Evolutionary conservation across 805 yeast species (phyloP).

Genomic region (Teunomyces cretensis): DNA sequence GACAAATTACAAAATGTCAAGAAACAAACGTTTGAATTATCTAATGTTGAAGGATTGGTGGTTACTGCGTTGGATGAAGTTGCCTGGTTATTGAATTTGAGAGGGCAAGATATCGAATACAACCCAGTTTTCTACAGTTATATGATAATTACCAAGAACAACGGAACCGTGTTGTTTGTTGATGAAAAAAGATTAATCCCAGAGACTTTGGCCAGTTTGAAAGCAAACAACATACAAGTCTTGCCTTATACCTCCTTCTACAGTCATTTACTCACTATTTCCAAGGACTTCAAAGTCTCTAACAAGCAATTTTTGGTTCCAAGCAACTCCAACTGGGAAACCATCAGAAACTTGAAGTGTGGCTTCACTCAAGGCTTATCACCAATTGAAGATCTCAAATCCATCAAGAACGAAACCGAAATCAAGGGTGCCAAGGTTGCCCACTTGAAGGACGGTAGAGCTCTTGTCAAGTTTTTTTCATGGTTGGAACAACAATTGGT

Average conservation of each 20-base stretch:
- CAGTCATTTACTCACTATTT: slow-evolving; percentile 37
- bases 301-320: slow-evolving; percentile 33
- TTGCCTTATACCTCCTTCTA: slow-evolving; percentile 48
- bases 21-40: slow-evolving; percentile 9
- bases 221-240: slow-evolving; percentile 25
- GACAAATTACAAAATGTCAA: slow-evolving; percentile 55
- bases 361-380: slow-evolving; percentile 30
- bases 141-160: slow-evolving; percentile 30
- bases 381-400: slow-evolving; percentile 50
- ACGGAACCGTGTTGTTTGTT: slow-evolving; percentile 40
- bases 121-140: slow-evolving; percentile 54
- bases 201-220: slow-evolving; percentile 24
- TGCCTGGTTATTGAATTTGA: slow-evolving; percentile 52
- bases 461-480: slow-evolving; percentile 51
- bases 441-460: slow-evolving; percentile 59
- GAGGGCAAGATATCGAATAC: slow-evolving; percentile 56
- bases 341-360: slow-evolving; percentile 33
- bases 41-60: slow-evolving; percentile 35
- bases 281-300: slow-evolving; percentile 33
- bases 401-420: slow-evolving; percentile 51
- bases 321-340: slow-evolving; percentile 39
- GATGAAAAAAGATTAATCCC: slow-evolving; percentile 41
- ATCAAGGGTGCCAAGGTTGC: slow-evolving; percentile 51
- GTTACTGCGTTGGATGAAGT: slow-evolving; percentile 51
- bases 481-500: slow-evolving; percentile 59